Conservation (phyloP, 2,329 filamentous ascomycete genomes). For the Pseudonectria foliicola region DNA sequence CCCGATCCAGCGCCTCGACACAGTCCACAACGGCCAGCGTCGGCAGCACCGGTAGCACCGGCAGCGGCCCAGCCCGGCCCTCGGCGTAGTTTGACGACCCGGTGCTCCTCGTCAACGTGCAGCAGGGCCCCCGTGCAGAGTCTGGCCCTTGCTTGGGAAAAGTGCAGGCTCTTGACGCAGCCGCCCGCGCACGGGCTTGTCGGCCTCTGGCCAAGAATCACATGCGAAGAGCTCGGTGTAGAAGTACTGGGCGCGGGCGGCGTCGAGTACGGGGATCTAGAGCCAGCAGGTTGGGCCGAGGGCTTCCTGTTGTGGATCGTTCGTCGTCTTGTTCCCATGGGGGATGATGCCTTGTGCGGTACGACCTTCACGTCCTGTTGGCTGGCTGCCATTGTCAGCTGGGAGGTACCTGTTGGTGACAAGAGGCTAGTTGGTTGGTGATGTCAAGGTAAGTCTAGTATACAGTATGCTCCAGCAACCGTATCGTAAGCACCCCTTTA, state of each 20-base stretch:
- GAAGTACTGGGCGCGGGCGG: slow-evolving; percentile 29
- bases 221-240: slow-evolving; percentile 30
- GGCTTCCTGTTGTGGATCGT: slow-evolving; percentile 10
- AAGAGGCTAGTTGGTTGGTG: no score
- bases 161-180: slow-evolving; percentile 25
- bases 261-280: slow-evolving; percentile 30
- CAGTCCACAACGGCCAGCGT: slow-evolving; percentile 28
- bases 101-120: slow-evolving; percentile 24
- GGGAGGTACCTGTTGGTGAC: no score
- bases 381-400: no score
- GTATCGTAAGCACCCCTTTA: no score
- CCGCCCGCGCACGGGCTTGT: slow-evolving; percentile 11
- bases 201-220: slow-evolving; percentile 19
- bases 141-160: slow-evolving; percentile 27
- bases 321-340: neutral
- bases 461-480: no score
- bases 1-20: slow-evolving; percentile 23
- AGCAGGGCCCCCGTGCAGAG: slow-evolving; percentile 29
- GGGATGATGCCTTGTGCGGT: neutral
- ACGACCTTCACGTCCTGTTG: no score
- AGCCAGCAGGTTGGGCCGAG: slow-evolving; percentile 32
- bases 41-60: slow-evolving; percentile 29
- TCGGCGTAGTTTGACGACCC: slow-evolving; percentile 21
- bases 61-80: slow-evolving; percentile 16
- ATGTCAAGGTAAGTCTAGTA: no score